Base-by-base conservation (phyloP, 306 rosid genomes). In the Aeschynomene evenia region DNA sequence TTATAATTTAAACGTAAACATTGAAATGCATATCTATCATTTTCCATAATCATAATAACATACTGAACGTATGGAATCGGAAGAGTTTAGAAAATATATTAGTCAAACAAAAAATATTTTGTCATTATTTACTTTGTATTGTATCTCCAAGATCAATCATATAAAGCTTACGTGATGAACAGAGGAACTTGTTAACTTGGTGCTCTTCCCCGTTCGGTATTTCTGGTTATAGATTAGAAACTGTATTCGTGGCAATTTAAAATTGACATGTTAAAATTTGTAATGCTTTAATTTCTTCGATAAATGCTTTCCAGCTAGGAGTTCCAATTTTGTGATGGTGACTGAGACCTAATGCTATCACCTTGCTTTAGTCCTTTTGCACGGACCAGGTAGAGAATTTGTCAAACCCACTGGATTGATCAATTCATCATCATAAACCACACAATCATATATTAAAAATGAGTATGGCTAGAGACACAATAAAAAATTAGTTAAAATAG, bases 281-380 rank as follows among this genome's bases (percentile, higher is more conserved):
- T 42, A 20, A 36, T 71, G 68, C 57, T 52, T 23, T n/a, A n/a
- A n/a, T n/a, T n/a, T 81, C 7, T 24, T 14, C 4, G 18, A 33
- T 16, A 13, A 54, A 18, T 80, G 81, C 68, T 48, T 21, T 86
- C 85, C 80, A 78, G 66, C 18, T 20, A 6, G 18, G 72, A 74
- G 45, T 37, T 66, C 74, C 68, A 70, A 77, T 15, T 63, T 74
- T 40, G 23, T 34, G 83, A 80, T 46, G 31, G 45, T 10, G 87
- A 87, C 84, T 0, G 6, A 50, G 73, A 84, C 84, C 92, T 84
- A 87, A 82, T 63, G 60, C 19, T 31, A 54, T 69, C 74, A 73
- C 46, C 18, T 1, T n/a, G n/a, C 49, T 43, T 13, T 43, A 43
- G 7, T 50, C 19, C 50, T 45, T 46, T 61, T 28, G 6, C 21